Evolutionary conservation across 2,329 filamentous ascomycete genomes (phyloP).

Genomic region (Penicillium hesseltinei): DNA sequence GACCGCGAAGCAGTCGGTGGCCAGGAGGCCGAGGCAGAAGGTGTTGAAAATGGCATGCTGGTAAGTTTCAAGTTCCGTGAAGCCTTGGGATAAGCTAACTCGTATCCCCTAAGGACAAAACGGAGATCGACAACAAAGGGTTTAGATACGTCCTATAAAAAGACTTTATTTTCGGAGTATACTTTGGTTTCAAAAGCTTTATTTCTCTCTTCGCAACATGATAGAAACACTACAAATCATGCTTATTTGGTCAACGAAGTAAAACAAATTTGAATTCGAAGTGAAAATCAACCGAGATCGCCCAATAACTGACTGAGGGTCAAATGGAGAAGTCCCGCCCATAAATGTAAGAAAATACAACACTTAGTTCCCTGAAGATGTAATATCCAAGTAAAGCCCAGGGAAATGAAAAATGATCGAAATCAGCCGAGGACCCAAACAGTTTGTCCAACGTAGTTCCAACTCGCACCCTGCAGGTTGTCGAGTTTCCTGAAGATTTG

Average conservation of each 20-base stretch:
- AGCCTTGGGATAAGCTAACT: not conserved
- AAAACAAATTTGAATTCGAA: not conserved
- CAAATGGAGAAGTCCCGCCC: not conserved
- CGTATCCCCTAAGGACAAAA: constrained; percentile 41
- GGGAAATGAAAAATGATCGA: not conserved
- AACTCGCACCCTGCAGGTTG: not conserved
- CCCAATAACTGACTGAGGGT: too few species aligned
- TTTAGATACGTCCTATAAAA: constrained; percentile 53
- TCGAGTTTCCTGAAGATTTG: not conserved
- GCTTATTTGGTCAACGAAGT: not conserved
- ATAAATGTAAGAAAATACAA: not conserved
- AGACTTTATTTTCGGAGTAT: not conserved
- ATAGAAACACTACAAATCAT: not conserved
- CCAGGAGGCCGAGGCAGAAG: constrained; percentile 49
- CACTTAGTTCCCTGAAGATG: not conserved
- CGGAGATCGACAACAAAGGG: constrained; percentile 55
- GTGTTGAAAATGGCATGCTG: constrained; percentile 55
- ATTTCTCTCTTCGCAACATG: too few species aligned
- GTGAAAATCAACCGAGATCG: not conserved
- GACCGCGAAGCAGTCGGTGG: constrained; percentile 46
- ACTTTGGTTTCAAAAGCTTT: not conserved
- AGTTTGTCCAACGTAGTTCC: not conserved
- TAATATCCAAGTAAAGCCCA: not conserved
- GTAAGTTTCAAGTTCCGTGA: constrained; percentile 24
- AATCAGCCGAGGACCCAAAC: not conserved